Base-by-base conservation (phyloP, 2,329 filamentous ascomycete genomes). In the Penicillium crustosum region DNA sequence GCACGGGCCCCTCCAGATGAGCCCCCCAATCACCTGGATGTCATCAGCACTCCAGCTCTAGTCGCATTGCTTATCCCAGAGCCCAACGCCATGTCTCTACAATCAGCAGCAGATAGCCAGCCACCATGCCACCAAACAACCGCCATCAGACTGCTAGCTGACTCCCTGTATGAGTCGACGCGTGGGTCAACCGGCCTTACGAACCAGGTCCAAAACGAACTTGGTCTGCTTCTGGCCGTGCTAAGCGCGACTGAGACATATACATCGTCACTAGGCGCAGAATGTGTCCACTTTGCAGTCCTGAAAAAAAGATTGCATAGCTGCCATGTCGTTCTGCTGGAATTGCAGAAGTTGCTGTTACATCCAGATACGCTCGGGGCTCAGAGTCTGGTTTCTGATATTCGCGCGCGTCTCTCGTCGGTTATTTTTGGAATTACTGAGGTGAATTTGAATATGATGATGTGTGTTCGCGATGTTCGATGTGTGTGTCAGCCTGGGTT, bases 141-240 rank as follows among this genome's bases (percentile, higher is more conserved):
- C 15, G 44, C 41, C 21, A 29, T 64, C 45, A 55, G 55, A 25
- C 60, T 55, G 12, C 44, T 66, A 29, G 55, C 51, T 25, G 50
- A 47, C 35, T 56, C 54, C 9, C 58, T 66, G 5, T 61, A 61
- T 33, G 45, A 63, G 41, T 58, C 57, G 36, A 64, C 57, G 31
- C 41, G 53, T n/a, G 19, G 33, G 10, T 59, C 61, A 29, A 49
- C 56, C 4, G 52, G 57, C 12, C 41, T 58, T 12, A 53, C 58
- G n/a, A 64, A 55, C 36, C 62, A 61, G 31, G 52, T 50, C 6
- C 50, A 57, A 4, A 55, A 58, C 25, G 63, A 66, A 29, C 53
- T 66, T n/a, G 50, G 39, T 7, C 38, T 64, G 25, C 57, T 66
- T 23, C 43, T 58, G 17, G 25, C 47, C 1, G 47, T 60, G 4